Conservation (phyloP, 2,329 filamentous ascomycete genomes). For the Cytospora piceae region DNA sequence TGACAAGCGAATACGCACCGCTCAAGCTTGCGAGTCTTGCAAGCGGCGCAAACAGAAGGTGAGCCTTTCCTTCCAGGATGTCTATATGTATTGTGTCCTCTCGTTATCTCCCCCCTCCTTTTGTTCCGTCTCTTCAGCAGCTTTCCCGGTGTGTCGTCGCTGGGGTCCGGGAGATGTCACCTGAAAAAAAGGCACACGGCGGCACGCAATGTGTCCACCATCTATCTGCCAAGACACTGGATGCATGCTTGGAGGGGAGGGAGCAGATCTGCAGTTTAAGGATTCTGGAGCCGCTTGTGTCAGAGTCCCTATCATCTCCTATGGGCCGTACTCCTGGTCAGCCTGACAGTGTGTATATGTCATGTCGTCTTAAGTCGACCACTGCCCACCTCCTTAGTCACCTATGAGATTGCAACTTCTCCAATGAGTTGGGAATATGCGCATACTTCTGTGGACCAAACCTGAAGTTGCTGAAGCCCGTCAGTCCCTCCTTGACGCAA, state of each 20-base stretch:
- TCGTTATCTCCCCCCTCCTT: background rate
- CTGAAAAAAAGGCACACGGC: background rate
- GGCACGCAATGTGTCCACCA: background rate
- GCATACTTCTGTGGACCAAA: background rate
- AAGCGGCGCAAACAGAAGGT: conserved; percentile 71
- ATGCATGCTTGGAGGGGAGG: background rate
- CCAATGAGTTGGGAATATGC: background rate
- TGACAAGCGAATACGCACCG: conserved; percentile 65
- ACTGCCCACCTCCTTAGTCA: background rate
- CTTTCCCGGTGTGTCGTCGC: background rate
- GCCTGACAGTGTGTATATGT: background rate
- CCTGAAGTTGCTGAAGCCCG: background rate
- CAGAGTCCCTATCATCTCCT: background rate
- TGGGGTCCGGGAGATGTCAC: background rate
- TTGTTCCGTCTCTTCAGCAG: background rate
- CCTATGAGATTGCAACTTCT: background rate
- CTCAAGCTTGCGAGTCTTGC: conserved; percentile 67
- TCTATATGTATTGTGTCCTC: background rate
- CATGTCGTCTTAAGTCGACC: background rate
- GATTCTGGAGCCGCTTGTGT: background rate
- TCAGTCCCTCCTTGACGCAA: background rate
- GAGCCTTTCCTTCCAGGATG: conserved; percentile 36
- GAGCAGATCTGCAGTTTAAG: background rate
- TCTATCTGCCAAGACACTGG: background rate
- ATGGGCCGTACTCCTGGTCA: background rate